phyloP scores from a whole-genome alignment of 305 asterid species.

The Solanum hybrid region DNA sequence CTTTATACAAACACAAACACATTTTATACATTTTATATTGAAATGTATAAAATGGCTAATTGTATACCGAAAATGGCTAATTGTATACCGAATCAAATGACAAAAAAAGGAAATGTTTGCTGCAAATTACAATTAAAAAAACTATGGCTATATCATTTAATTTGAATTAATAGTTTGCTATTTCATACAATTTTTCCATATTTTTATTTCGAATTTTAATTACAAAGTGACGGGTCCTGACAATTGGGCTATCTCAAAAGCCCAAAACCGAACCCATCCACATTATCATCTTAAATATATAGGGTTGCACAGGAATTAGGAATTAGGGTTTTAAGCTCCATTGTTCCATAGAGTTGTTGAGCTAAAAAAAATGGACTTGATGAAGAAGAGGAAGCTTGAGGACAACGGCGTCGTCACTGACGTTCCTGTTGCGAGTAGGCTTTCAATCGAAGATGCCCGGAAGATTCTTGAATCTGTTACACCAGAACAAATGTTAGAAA shows the following conservation, averaged over 20 bases:
- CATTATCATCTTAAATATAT: background rate
- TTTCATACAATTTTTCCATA: too few species aligned
- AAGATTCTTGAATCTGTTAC: conserved; percentile 52
- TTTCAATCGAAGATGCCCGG: conserved; percentile 52
- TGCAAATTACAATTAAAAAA: too few species aligned
- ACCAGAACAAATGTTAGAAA: conserved; percentile 48
- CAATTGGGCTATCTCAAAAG: background rate
- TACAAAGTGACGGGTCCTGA: too few species aligned
- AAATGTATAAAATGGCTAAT: too few species aligned
- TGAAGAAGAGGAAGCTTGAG: conserved; percentile 62
- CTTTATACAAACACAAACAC: too few species aligned
- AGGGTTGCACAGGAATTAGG: background rate
- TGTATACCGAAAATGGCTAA: too few species aligned
- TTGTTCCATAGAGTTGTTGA: background rate
- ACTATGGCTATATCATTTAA: too few species aligned
- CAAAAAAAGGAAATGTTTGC: too few species aligned
- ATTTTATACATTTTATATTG: too few species aligned
- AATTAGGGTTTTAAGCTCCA: conserved; percentile 11
- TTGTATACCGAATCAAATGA: too few species aligned
- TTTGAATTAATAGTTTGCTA: too few species aligned
- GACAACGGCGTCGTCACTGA: conserved; percentile 42
- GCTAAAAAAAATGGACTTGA: conserved; percentile 32
- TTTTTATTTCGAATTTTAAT: too few species aligned
- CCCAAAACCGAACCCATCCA: background rate
- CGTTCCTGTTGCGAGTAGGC: conserved; percentile 21